Evolutionary conservation across 305 asterid species (phyloP), one percentile per base, ranked within the genome.

Genomic region (Euphrasia arctica): DNA sequence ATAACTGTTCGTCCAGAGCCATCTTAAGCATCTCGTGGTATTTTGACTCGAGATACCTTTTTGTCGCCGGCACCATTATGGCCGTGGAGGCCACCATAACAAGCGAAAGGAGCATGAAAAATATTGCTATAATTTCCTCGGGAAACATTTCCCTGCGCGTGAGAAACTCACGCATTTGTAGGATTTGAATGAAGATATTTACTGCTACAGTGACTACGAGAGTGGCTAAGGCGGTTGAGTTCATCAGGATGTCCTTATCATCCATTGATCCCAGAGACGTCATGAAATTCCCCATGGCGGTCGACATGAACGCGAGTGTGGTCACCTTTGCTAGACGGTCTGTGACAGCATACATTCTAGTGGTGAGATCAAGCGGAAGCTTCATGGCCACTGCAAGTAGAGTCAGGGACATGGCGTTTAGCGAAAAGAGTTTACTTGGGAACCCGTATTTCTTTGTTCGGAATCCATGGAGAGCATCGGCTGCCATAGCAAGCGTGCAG

Each of bases 391-490:
- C 85, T 4, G 83, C 76, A 45, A 89, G 61, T 48, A 86, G 62
- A 2, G 92, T 77, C 39, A 83, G 72, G 3, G 82, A 80, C n/a
- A 87, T 77, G 13, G 96, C 92, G 32, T 86, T 83, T 25, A 89
- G 76, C 5, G 87, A 74, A 66, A 83, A 84, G 58, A 62, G 76
- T 64, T 74, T 84, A 7, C 69, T 55, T 9, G 81, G 83, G n/a
- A 81, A 83, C 95, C 92, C 83, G 49, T 76, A 63, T 54, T 78
- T 84, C 15, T 56, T 77, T 64, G 42, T 36, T 60, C 76, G 67
- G 47, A 82, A 58, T 57, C 80, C 82, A n/a, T 32, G 70, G 57
- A 85, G 6, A 31, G 75, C 66, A 47, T 85, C 95, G 5, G 77
- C 70, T 9, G 85, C 79, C 89, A 84, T 86, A 18, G 84, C 83